Evolutionary conservation across 139 green algal genomes (phyloP), one percentile per base, ranked within the genome.

Genomic region (Marvania coccoides): DNA sequence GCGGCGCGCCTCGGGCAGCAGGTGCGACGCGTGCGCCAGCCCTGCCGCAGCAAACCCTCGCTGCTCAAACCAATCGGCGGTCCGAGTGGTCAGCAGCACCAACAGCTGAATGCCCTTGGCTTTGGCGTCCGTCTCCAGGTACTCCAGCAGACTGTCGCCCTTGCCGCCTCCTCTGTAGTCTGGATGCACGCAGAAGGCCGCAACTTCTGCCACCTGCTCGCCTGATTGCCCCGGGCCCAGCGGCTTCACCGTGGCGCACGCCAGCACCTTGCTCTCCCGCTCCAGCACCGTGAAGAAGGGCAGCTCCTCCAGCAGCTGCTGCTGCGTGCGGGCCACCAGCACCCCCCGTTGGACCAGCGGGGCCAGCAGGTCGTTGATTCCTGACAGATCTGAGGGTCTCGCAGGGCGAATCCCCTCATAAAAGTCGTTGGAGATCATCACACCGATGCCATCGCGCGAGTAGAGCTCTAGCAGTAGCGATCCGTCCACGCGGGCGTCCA

Each of bases 401-500:
- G 91, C 93, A 8, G 61, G 58, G 10, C 93, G 84, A 55, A 94
- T 96, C 67, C 91, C 92, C 75, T 96, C 86, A 47, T 96, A 96
- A 34, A 96, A 93, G 76, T 98, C 93, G 5, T 83, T 84, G 13
- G 75, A 90, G 37, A 97, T 88, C 91, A 96, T 97, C 42, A 78
- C 90, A 47, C 92, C 92, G 19, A 96, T 76, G 0, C 92, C 92
- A 59, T 98, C 92, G 10, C 88, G 67, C 10, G 86, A 93, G 81
- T 97, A 98, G 19, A 98, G 84, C 85, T 98, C 93, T 48, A 95
- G 77, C 73, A 96, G 73, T 55, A 96, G 69, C 1, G 45, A 39
- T 14, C 63, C 63, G 42, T 71, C 63, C 14, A 71, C 42, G 31
- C 47, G 30, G 14, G 63, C 63, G 47, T 71, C 63, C 10, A 71